Conservation (phyloP, 1,284 basidiomycete genomes). For the Ustilago trichophora region DNA sequence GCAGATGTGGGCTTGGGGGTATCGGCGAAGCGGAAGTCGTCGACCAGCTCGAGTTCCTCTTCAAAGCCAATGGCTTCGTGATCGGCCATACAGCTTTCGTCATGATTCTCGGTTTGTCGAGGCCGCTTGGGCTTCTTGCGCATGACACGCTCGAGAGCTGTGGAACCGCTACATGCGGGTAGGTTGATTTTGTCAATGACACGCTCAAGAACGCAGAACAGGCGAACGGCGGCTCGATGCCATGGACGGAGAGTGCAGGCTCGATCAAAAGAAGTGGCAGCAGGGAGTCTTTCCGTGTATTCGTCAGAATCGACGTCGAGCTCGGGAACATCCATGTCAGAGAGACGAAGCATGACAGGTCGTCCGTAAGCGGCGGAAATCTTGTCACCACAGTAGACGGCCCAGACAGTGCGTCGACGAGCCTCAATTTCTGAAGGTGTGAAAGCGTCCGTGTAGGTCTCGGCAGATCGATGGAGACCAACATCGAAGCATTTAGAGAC, state of each 20-base stretch:
- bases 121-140: conserved; percentile 46
- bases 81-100: conserved; percentile 48
- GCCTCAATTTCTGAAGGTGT: conserved; percentile 47
- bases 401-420: conserved; percentile 42
- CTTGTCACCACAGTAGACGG: conserved; percentile 48
- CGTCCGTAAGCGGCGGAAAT: conserved; percentile 47
- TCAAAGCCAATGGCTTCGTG: conserved; percentile 44
- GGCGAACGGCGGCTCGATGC: conserved; percentile 43
- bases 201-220: conserved; percentile 44
- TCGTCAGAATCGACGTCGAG: conserved; percentile 42
- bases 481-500: conserved; percentile 51
- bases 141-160: conserved; percentile 43
- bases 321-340: conserved; percentile 47
- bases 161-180: conserved; percentile 40
- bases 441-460: conserved; percentile 49
- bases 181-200: conserved; percentile 53
- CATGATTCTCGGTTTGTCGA: conserved; percentile 39
- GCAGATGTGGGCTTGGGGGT: conserved; percentile 35
- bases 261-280: conserved; percentile 41
- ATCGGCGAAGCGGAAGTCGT: conserved; percentile 40
- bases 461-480: conserved; percentile 45
- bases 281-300: conserved; percentile 41
- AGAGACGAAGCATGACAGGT: conserved; percentile 44
- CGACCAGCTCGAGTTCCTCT: conserved; percentile 42
- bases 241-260: conserved; percentile 38